Conservation (phyloP, 106 monocot species). For the Acorus calamus region DNA sequence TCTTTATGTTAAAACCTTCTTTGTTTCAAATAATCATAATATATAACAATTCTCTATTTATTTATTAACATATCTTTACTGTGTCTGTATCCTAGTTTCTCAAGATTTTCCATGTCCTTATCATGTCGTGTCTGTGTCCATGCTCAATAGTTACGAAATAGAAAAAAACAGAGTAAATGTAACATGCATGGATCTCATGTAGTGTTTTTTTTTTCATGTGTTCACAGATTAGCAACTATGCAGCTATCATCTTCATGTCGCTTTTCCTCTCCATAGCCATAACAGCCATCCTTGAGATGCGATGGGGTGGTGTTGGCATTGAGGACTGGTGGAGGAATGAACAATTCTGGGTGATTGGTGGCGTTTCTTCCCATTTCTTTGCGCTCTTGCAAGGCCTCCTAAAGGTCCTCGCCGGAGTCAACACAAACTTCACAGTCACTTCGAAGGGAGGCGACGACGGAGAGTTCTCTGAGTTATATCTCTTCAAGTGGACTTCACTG, state of each 20-base stretch:
- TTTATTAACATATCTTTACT: no score
- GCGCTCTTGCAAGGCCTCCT: constrained; percentile 45
- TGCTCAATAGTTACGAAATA: no score
- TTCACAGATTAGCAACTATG: constrained; percentile 33
- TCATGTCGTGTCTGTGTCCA: no score
- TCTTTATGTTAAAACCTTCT: no score
- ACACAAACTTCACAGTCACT: constrained; percentile 41
- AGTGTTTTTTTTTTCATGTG: not conserved
- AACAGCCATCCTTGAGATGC: constrained; percentile 42
- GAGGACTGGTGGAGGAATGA: constrained; percentile 54
- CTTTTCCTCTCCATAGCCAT: constrained; percentile 46
- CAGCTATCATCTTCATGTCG: constrained; percentile 32
- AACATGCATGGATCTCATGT: no score
- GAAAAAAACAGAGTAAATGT: no score
- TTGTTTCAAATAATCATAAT: no score
- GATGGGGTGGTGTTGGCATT: constrained; percentile 32
- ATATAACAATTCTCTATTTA: no score
- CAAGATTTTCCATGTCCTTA: no score
- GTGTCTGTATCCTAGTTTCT: no score
- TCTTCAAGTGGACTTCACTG: constrained; percentile 51
- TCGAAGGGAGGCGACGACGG: constrained; percentile 36
- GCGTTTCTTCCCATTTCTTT: constrained; percentile 41
- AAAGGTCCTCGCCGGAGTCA: constrained; percentile 38
- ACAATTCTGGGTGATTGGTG: constrained; percentile 53
- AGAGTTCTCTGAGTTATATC: constrained; percentile 26